phyloP scores from a whole-genome alignment of 768 basidiomycete species.

The Leucocoprinus sp. region DNA sequence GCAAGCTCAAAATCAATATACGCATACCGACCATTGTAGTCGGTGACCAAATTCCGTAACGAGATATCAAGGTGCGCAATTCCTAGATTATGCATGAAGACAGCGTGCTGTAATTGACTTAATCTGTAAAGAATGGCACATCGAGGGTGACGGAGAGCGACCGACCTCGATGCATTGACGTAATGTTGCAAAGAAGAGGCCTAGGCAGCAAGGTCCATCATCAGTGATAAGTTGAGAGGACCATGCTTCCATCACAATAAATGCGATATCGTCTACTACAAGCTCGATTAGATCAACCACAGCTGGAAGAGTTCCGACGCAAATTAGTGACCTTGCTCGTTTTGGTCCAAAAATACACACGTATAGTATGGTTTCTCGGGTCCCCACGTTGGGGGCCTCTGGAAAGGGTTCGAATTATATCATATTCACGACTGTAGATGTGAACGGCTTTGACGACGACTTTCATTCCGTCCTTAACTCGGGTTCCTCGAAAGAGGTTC shows the following conservation, averaged over 20 bases:
- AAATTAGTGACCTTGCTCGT: neutral
- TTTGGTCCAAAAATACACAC: slow-evolving; percentile 32
- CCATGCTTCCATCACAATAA: slow-evolving; percentile 82
- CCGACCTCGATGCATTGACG: slow-evolving; percentile 64
- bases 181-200: slow-evolving; percentile 45
- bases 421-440: slow-evolving; percentile 51
- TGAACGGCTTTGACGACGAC: slow-evolving; percentile 67
- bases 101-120: slow-evolving; percentile 40
- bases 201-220: slow-evolving; percentile 41
- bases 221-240: slow-evolving; percentile 50
- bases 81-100: slow-evolving; percentile 60
- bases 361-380: slow-evolving; percentile 71
- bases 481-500: slow-evolving; percentile 61
- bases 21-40: slow-evolving; percentile 56
- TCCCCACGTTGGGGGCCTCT: slow-evolving; percentile 42
- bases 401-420: slow-evolving; percentile 48
- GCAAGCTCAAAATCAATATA: slow-evolving; percentile 72
- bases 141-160: neutral
- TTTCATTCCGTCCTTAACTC: slow-evolving; percentile 39
- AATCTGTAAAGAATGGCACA: neutral
- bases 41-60: slow-evolving; percentile 57
- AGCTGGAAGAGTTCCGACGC: slow-evolving; percentile 31
- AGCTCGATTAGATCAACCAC: slow-evolving; percentile 56
- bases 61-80: slow-evolving; percentile 72
- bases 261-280: slow-evolving; percentile 41